Base-by-base conservation (phyloP, 176 grass and related monocot genomes). In the Carex myosuroides region DNA sequence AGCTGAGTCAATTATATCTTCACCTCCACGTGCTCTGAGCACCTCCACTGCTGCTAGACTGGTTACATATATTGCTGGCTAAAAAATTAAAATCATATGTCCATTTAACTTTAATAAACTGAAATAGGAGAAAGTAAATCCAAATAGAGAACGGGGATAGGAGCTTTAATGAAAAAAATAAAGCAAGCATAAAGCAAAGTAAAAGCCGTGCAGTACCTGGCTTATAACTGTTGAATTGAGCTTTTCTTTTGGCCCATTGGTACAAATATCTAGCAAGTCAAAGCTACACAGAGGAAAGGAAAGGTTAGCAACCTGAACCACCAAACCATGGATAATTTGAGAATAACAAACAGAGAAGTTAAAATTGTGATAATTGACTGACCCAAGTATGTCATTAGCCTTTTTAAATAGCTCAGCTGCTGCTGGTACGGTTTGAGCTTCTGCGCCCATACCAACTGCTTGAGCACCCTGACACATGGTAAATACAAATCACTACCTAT, bases 31-130 rank as follows among this genome's bases (percentile, higher is more conserved):
- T 87, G 91, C 83, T 57, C 85, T 87, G 5, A 95, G 85, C 83
- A 99, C 88, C 76, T 99, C 96, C 46, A 95, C 88, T 53, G 93
- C 96, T 56, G 93, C 96, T 80, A 99, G 93, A 78, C 93, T 99
- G 62, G 96, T 93, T 42, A 98, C 96, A 66, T 95, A 98, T 85
- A 98, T 95, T 60, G 96, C 93, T 81, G 93, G 96, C 96, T 98
- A 87, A 72, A 94, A 90, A 82, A 89, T 20, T 78, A 63, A 32
- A 79, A 84, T 80, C 33, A 94, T 52, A 66, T 68, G 64, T 67
- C 3, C 60, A 18, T 9, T 83, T 68, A 17, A 65, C 42, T 54
- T 55, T 50, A 52, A 17, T 26, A 17, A 64, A 66, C 37, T 83
- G 60, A 56, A 56, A 55, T 56, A 33, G 0, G 20, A 29, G 44